phyloP scores from a whole-genome alignment of 139 green algal species.

The Chlamydomonas applanata region DNA sequence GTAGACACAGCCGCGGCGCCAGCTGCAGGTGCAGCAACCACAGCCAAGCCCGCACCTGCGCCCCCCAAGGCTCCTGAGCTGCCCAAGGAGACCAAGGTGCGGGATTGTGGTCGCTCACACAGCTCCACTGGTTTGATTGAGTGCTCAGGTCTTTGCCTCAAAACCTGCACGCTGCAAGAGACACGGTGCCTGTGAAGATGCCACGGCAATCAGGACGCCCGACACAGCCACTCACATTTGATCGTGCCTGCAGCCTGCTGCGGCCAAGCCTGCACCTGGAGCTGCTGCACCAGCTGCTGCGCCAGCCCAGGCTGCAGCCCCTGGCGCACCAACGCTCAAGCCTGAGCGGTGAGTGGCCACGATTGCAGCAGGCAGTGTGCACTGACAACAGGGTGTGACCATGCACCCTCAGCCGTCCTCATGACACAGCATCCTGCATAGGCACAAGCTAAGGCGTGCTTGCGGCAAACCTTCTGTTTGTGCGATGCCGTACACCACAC shows the following conservation, averaged over 20 bases:
- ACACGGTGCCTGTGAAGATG: too few species aligned
- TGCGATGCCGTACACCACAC: too few species aligned
- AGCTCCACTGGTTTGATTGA: background rate
- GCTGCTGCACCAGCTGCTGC: slow-evolving; percentile 10
- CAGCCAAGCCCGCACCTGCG: background rate
- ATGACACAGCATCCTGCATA: background rate
- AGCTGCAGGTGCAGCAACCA: slow-evolving; percentile 17
- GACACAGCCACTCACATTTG: too few species aligned
- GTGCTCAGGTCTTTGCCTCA: too few species aligned
- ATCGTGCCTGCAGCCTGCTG: background rate
- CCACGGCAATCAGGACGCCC: too few species aligned
- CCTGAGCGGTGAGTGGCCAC: background rate
- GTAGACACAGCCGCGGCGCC: slow-evolving; percentile 61
- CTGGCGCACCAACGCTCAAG: background rate
- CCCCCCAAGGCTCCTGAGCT: background rate
- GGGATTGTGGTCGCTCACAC: too few species aligned
- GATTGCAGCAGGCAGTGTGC: background rate
- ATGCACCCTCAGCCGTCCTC: too few species aligned
- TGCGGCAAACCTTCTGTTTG: too few species aligned
- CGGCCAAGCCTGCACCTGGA: slow-evolving; percentile 15
- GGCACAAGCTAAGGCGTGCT: too few species aligned
- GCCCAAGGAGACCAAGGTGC: background rate
- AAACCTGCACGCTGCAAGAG: too few species aligned
- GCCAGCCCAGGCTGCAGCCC: slow-evolving; percentile 12
- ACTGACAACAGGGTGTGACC: too few species aligned